These are phyloP conservation scores for Metarhizium brunneum DNA, from an alignment of 2,329 filamentous ascomycete species.

Conservation along the genomic window DNA sequence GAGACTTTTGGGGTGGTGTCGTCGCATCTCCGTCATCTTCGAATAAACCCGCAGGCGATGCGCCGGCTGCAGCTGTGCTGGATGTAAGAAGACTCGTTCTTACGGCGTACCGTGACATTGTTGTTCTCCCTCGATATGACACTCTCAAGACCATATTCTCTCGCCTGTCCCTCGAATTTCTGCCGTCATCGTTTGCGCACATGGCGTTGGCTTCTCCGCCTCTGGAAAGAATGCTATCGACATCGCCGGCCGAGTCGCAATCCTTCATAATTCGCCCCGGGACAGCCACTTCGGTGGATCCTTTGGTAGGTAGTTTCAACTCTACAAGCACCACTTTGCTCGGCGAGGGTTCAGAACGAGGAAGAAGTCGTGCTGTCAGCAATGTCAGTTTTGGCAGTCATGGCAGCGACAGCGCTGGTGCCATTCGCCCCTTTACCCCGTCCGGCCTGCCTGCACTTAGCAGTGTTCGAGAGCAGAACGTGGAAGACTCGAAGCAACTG, in stretches of 20 bases:
- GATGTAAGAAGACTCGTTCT: constrained; percentile 87
- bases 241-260: constrained; percentile 41
- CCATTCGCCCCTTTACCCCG: constrained; percentile 42
- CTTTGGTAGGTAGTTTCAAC: constrained; percentile 67
- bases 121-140: constrained; percentile 85
- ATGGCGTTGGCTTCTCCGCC: constrained; percentile 45
- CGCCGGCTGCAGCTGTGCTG: constrained; percentile 46
- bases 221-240: constrained; percentile 38
- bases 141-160: constrained; percentile 84
- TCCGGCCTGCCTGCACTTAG: constrained; percentile 24
- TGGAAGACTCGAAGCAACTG: constrained; percentile 65
- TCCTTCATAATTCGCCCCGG: constrained; percentile 47
- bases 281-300: constrained; percentile 69
- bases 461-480: constrained; percentile 46
- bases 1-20: constrained; percentile 82
- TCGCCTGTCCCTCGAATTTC: constrained; percentile 73
- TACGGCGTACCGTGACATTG: constrained; percentile 75
- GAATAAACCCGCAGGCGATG: constrained; percentile 31
- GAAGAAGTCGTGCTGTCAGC: constrained; percentile 71
- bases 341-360: constrained; percentile 49
- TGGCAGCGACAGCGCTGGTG: constrained; percentile 30
- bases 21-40: constrained; percentile 31
- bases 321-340: constrained; percentile 72
- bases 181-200: constrained; percentile 43
- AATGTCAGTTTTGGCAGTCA: constrained; percentile 65